These are phyloP conservation scores for Colletotrichum truncatum DNA, from an alignment of 2,329 filamentous ascomycete genomes.

Conservation along the genomic window DNA sequence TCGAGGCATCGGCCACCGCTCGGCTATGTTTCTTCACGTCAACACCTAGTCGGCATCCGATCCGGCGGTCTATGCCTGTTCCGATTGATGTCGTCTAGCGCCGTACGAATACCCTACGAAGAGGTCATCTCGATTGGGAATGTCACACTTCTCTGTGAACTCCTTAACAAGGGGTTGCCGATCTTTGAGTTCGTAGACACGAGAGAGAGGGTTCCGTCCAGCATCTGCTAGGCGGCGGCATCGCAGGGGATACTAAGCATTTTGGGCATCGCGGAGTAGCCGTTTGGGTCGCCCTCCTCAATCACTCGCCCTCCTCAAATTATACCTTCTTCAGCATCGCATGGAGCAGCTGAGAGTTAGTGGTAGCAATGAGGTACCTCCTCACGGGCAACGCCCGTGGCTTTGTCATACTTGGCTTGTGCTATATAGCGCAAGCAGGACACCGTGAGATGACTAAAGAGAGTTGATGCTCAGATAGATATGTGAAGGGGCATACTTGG, in stretches of 20 bases:
- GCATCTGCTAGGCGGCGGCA: conserved; percentile 75
- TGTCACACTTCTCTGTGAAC: conserved; percentile 80
- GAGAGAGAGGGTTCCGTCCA: conserved; percentile 77
- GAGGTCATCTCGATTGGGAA: conserved; percentile 77
- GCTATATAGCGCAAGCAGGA: conserved; percentile 87
- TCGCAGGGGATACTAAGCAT: conserved; percentile 76
- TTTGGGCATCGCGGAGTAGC: conserved; percentile 86
- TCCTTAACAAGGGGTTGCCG: conserved; percentile 78
- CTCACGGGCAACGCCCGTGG: conserved; percentile 67
- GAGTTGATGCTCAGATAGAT: no score
- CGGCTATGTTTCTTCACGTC: not conserved
- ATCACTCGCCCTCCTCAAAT: conserved; percentile 82
- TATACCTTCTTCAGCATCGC: conserved; percentile 91
- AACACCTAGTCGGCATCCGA: not conserved
- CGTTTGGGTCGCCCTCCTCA: conserved; percentile 83
- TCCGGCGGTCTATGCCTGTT: not conserved
- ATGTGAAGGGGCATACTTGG: conserved; percentile 80
- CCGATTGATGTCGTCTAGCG: not conserved
- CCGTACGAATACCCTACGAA: conserved; percentile 36
- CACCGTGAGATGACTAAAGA: conserved; percentile 82
- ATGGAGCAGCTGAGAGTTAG: no score
- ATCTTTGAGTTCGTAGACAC: conserved; percentile 80
- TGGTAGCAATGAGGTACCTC: conserved; percentile 87
- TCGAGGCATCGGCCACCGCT: not conserved
- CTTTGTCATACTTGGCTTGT: conserved; percentile 82